Evolutionary conservation across 2,329 filamentous ascomycete genomes (phyloP).

Genomic region (Leptographium galeiforme): DNA sequence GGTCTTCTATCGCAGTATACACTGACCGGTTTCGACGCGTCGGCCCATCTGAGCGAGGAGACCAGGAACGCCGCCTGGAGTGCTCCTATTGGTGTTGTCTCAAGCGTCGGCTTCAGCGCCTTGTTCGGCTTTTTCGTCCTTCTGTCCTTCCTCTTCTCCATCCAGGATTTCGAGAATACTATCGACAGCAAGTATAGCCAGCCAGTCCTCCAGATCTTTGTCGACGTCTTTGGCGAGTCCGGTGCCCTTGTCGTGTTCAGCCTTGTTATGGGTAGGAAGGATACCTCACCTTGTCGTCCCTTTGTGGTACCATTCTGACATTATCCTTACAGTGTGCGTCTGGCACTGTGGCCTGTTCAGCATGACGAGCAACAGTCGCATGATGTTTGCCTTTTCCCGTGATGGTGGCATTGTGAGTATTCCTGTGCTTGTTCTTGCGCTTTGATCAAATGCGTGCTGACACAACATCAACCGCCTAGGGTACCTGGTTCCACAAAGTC

Average conservation of each 20-base stretch:
- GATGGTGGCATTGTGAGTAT: conserved; percentile 35
- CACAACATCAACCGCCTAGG: conserved; percentile 14
- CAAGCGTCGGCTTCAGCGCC: conserved; percentile 39
- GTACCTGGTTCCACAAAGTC: conserved; percentile 39
- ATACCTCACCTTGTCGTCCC: no score
- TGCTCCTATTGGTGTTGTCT: conserved; percentile 43
- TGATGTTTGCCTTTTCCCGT: conserved; percentile 46
- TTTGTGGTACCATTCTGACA: not conserved
- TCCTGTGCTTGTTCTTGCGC: not conserved
- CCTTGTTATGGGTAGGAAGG: conserved; percentile 30
- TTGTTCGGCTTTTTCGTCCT: conserved; percentile 48
- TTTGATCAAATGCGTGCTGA: no score
- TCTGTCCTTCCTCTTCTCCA: conserved; percentile 41
- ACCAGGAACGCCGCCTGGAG: conserved; percentile 42
- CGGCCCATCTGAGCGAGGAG: conserved; percentile 44
- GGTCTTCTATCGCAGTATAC: conserved; percentile 39
- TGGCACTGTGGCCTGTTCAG: conserved; percentile 49
- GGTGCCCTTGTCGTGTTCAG: conserved; percentile 42
- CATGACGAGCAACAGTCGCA: conserved; percentile 41
- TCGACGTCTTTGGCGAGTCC: conserved; percentile 41
- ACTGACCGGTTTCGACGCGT: conserved; percentile 34
- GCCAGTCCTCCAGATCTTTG: conserved; percentile 44
- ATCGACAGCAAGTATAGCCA: conserved; percentile 32
- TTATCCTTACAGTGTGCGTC: conserved; percentile 29
- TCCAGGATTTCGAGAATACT: conserved; percentile 40